Base-by-base conservation (phyloP, 2,329 filamentous ascomycete genomes). In the Fusarium verticillioides region DNA sequence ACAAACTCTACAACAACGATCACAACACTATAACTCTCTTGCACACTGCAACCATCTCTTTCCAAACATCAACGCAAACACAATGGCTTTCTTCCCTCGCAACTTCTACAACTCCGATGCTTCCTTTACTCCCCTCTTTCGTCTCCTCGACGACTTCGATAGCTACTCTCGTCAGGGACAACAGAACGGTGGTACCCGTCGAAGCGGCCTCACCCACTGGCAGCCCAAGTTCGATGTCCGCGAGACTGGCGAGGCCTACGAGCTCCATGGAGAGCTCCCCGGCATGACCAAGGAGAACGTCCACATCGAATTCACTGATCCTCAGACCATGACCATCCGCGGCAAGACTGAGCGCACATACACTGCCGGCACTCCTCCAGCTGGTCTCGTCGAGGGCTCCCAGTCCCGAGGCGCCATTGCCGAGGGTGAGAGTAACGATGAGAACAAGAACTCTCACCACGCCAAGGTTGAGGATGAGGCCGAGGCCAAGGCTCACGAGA, bases 221-320 rank as follows among this genome's bases (percentile, higher is more conserved):
- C 88, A 89, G 65, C 94, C 93, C 61, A 92, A 91, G 82, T 96
- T 96, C 79, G 93, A 96, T 78, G 87, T 95, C 70, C 91, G 89
- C 80, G 94, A 96, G 84, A 89, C 88, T 18, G 87, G 88, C 69
- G 83, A 89, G 10, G 81, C 85, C 72, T 96, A 94, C 79, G 91
- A 96, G 82, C 91, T 96, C 26, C 90, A 95, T 77, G 94, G 93
- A 77, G 93, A 96, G 82, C 89, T 96, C 10, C 91, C 93, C 0
- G 94, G 94, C 62, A 86, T 95, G 76, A 88, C 89, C 71, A 93
- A 94, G 83, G 90, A 93, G 76, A 86, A 95, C 78, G 85, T 96
- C 78, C 85, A 88, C 79, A 93, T 96, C 79, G 93, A 96, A 79
- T 96, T 95, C 86, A 91, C 90, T 66, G 93, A 96, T 79, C 85